Base-by-base conservation (phyloP, 2,329 filamentous ascomycete species). In the Aspergillus neoniger region DNA sequence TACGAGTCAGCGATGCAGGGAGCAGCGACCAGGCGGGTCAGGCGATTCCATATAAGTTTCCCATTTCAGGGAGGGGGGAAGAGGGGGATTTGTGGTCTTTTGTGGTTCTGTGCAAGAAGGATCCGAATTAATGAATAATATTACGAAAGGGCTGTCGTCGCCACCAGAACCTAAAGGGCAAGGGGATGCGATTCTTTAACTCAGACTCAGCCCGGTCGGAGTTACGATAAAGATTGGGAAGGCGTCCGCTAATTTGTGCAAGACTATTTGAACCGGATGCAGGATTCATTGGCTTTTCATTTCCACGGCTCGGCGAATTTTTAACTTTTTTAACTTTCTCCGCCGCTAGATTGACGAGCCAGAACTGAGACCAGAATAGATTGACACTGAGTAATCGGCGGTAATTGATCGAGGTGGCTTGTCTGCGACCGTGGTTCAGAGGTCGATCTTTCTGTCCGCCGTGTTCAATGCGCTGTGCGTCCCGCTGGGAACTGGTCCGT, bases 141-240 rank as follows among this genome's bases (percentile, higher is more conserved):
- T 55, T 53, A 28, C 32, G 21, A 23, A 9, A 39, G 32, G 38
- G 50, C 32, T 53, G 50, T 19, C 50, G 50, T 53, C 50, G 50
- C 50, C 50, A 53, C 50, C 50, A 41, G 17, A 53, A 53, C 50
- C 50, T 39, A 39, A 53, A 47, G 7, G 41, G 53, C 44, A 30
- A 30, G 39, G 39, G 28, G 28, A 30, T 30, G 10, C 25, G 30
- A 14, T 12, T 36, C 30, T 36, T 14, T 12, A 36, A 12, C 12
- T 36, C 12, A 36, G 30, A 36, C 30, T 36, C 43, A 32, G 21
- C 25, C 19, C 5, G 19, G 6, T 23, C 17, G 52, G 38, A 17
- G 17, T 15, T 44, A 23, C 4, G 14, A 41, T 55, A 19, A 19
- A 5, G 8, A 44, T 44, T 44, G 17, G 41, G n/a, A 44, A 21